Percentiles rank a stretch among this genome's conserved stretches.
phyloP scores from a whole-genome alignment of 2,329 filamentous ascomycete species.

The Lecanicillium sp. region DNA sequence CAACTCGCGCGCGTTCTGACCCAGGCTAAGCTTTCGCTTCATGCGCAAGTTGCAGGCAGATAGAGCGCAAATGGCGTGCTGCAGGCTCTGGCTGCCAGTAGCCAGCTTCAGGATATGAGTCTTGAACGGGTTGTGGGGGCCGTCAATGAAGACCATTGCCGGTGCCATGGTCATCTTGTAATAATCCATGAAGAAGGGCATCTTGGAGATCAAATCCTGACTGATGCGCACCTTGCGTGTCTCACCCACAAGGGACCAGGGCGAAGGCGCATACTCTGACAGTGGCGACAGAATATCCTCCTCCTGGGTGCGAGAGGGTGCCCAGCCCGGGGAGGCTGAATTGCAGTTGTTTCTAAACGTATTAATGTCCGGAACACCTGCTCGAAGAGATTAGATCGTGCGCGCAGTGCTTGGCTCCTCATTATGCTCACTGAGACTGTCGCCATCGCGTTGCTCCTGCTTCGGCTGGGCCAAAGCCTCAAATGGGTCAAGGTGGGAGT shows the following conservation, averaged over 20 bases:
- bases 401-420: constrained; percentile 25
- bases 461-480: constrained; percentile 40
- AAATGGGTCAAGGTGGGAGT: constrained; percentile 51
- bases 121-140: constrained; percentile 76
- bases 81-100: constrained; percentile 70
- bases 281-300: constrained; percentile 38
- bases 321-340: constrained; percentile 41
- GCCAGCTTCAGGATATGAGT: constrained; percentile 75
- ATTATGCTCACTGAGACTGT: constrained; percentile 44
- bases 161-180: constrained; percentile 90
- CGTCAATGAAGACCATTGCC: constrained; percentile 86
- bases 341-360: constrained; percentile 42
- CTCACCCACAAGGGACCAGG: constrained; percentile 40
- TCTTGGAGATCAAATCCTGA: constrained; percentile 63
- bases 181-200: constrained; percentile 87
- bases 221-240: constrained; percentile 42
- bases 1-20: constrained; percentile 46
- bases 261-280: constrained; percentile 36
- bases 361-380: constrained; percentile 46
- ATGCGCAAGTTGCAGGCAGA: constrained; percentile 87
- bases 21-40: constrained; percentile 60
- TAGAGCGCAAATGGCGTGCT: constrained; percentile 85
- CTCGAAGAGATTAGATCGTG: constrained; percentile 26
- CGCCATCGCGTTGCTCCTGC: constrained; percentile 34
- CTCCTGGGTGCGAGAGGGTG: constrained; percentile 29